Percentiles rank a stretch among this genome's conserved stretches.
Evolutionary conservation across 345 rosid genomes (phyloP).

Genomic region (Salix exigua): DNA sequence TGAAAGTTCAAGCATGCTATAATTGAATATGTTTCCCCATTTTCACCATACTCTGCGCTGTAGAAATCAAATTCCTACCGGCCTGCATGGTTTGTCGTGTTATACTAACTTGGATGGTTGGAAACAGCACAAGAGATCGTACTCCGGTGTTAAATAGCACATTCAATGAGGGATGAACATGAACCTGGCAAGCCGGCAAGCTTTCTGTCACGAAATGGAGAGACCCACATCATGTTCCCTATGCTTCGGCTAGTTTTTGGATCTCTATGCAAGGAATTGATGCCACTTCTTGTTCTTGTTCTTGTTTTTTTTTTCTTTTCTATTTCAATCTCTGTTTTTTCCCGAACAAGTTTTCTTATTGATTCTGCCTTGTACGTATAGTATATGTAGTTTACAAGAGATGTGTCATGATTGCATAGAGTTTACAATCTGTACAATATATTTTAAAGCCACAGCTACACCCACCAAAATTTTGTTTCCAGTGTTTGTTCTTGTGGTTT

Average conservation of each 20-base stretch:
- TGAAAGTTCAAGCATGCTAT: not conserved
- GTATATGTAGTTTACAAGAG: too few relatives aligned
- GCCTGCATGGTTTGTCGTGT: not conserved
- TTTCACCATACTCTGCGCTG: not conserved
- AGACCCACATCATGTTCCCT: not conserved
- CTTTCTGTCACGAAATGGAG: not conserved
- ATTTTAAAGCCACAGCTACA: too few relatives aligned
- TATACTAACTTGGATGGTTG: too few relatives aligned
- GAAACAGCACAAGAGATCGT: not conserved
- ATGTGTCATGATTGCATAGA: too few relatives aligned
- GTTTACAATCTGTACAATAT: fast-evolving
- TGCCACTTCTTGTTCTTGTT: not conserved
- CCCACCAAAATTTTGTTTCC: too few relatives aligned
- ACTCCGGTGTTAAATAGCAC: not conserved
- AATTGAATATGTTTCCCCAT: not conserved
- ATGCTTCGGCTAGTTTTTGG: not conserved
- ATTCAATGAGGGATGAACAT: not conserved
- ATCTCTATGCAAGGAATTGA: too few relatives aligned
- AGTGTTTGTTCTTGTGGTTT: too few relatives aligned
- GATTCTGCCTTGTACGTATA: too few relatives aligned
- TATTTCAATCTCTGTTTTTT: too few relatives aligned
- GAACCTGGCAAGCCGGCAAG: not conserved
- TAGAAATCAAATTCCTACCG: not conserved
- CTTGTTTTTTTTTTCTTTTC: not conserved
- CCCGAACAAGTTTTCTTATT: too few relatives aligned